phyloP scores from a whole-genome alignment of 768 basidiomycete species.

The Hydnum rufescens region DNA sequence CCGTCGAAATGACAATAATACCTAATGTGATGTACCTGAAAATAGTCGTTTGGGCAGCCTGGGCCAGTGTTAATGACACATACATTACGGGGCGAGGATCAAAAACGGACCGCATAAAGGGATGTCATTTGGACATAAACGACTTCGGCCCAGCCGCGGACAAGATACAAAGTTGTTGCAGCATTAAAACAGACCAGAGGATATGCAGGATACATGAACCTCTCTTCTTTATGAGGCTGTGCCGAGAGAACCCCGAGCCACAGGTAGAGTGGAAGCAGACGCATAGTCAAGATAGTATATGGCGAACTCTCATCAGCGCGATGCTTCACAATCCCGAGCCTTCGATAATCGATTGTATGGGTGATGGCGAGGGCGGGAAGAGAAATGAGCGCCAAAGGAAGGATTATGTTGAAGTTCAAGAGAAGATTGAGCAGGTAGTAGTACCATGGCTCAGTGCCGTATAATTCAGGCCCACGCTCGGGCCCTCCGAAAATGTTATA shows the following conservation, averaged over 20 bases:
- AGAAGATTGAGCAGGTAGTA: slow-evolving; percentile 80
- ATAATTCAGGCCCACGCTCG: slow-evolving; percentile 72
- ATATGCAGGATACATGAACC: slow-evolving; percentile 95
- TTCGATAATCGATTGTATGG: slow-evolving; percentile 50
- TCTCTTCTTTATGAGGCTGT: slow-evolving; percentile 92
- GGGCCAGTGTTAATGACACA: slow-evolving; percentile 2
- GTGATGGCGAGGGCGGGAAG: slow-evolving; percentile 64
- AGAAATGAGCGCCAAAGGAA: slow-evolving; percentile 62
- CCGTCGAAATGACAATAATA: slow-evolving; percentile 39
- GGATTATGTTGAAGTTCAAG: slow-evolving; percentile 82
- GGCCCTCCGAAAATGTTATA: slow-evolving; percentile 83
- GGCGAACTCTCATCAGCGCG: slow-evolving; percentile 37
- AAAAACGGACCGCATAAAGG: slow-evolving; percentile 51
- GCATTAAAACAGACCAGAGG: slow-evolving; percentile 88
- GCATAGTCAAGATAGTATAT: slow-evolving; percentile 50
- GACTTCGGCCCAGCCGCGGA: slow-evolving; percentile 73
- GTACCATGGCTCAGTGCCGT: slow-evolving; percentile 74
- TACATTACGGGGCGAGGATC: not conserved
- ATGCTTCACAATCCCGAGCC: slow-evolving; percentile 34
- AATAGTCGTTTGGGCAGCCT: slow-evolving; percentile 60
- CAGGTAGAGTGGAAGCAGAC: slow-evolving; percentile 80
- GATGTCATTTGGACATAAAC: slow-evolving; percentile 61
- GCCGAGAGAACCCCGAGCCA: slow-evolving; percentile 63
- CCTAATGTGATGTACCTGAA: slow-evolving; percentile 61
- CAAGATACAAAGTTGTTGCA: slow-evolving; percentile 65